A percentile compares a stretch with the other conserved stretches of the same genome.
These are phyloP conservation scores for Saturnispora dispora DNA, from an alignment of 805 yeast genomes.

Conservation along the genomic window DNA sequence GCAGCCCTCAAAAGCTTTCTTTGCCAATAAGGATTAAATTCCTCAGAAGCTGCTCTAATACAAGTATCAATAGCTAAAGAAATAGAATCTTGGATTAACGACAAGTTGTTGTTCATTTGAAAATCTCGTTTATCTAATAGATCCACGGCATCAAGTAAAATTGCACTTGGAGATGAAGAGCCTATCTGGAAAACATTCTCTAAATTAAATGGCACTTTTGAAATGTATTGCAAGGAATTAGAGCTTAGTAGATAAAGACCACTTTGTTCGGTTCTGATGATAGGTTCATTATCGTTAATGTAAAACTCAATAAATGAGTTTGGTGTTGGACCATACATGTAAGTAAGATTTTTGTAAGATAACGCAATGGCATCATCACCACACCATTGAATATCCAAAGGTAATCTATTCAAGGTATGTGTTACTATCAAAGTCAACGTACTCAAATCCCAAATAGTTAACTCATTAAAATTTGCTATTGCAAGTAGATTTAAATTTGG, in stretches of 20 bases:
- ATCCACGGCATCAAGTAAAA: conserved; percentile 69
- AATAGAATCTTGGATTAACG: conserved; percentile 40
- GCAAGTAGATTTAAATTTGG: conserved; percentile 9
- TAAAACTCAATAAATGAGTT: conserved; percentile 43
- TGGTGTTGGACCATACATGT: conserved; percentile 63
- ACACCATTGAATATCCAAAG: conserved; percentile 58
- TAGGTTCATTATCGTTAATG: conserved; percentile 32
- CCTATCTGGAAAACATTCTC: conserved; percentile 71
- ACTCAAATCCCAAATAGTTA: conserved; percentile 4
- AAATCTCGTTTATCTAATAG: conserved; percentile 61
- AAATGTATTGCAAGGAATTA: conserved; percentile 48
- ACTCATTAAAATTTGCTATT: neutral
- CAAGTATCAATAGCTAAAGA: conserved; percentile 60
- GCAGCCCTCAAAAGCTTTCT: conserved; percentile 74
- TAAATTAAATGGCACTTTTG: conserved; percentile 50
- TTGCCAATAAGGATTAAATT: conserved; percentile 72
- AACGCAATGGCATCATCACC: conserved; percentile 73
- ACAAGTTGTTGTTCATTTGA: conserved; percentile 69
- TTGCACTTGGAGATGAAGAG: conserved; percentile 73
- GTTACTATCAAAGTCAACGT: conserved; percentile 1
- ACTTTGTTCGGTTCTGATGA: conserved; percentile 47
- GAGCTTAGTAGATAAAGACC: conserved; percentile 62
- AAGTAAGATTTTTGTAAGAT: conserved; percentile 50
- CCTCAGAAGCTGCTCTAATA: conserved; percentile 65
- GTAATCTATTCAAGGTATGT: neutral